Conservation (phyloP, 345 rosid species). For the Salix caprea region DNA sequence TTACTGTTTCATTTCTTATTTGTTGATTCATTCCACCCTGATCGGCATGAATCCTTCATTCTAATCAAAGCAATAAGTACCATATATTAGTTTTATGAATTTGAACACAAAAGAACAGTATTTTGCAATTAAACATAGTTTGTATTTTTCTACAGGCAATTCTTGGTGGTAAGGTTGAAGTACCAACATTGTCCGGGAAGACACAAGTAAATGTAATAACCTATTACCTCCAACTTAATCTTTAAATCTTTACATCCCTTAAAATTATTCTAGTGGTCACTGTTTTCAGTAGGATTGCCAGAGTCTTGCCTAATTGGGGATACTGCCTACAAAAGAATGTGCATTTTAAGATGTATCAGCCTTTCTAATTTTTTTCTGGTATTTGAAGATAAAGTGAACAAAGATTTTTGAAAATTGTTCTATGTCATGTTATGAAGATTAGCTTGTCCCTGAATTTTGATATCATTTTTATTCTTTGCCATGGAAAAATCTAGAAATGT, state of each 20-base stretch:
- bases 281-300: background rate
- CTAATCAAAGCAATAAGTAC: background rate
- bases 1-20: background rate
- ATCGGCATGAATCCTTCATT: background rate
- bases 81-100: background rate
- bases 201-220: slow-evolving; percentile 55
- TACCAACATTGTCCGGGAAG: slow-evolving; percentile 76
- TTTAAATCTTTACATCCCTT: background rate
- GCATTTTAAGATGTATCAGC: background rate
- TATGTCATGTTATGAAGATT: background rate
- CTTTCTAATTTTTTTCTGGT: background rate
- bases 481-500: background rate
- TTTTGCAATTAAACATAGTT: slow-evolving; percentile 8
- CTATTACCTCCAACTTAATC: background rate
- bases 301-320: background rate
- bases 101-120: background rate
- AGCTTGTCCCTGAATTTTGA: background rate
- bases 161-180: slow-evolving; percentile 78
- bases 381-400: background rate
- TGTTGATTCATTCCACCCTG: too few species aligned
- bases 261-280: background rate
- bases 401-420: background rate
- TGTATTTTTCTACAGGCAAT: slow-evolving; percentile 58
- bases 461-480: background rate
- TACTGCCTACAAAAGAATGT: background rate